These are phyloP conservation scores for Neonectria magnoliae DNA, from an alignment of 2,329 filamentous ascomycete species.

Conservation along the genomic window DNA sequence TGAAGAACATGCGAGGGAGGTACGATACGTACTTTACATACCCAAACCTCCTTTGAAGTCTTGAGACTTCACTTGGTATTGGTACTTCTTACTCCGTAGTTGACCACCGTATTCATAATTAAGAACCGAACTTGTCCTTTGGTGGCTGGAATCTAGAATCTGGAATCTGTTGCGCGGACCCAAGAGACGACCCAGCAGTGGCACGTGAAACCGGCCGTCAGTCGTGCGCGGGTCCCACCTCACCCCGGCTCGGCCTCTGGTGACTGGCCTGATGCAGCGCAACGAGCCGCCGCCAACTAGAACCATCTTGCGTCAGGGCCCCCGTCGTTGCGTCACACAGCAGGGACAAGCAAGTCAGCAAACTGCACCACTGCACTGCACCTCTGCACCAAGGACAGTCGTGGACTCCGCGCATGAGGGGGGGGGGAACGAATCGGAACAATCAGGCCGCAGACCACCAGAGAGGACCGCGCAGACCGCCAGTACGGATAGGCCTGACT, in stretches of 20 bases:
- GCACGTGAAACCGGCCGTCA: constrained; percentile 18
- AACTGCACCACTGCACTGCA: neutral
- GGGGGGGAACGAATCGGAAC: constrained; percentile 11
- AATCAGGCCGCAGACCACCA: constrained; percentile 11
- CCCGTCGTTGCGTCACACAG: constrained; percentile 22
- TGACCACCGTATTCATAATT: neutral
- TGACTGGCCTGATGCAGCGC: constrained; percentile 14
- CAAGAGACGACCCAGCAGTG: constrained; percentile 9
- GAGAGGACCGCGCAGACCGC: neutral
- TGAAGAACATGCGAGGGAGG: constrained; percentile 10
- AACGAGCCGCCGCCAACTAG: constrained; percentile 15
- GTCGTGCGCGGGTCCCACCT: constrained; percentile 6
- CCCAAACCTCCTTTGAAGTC: neutral
- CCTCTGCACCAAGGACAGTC: constrained; percentile 3
- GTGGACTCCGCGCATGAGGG: constrained; percentile 1
- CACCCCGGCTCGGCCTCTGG: constrained; percentile 3
- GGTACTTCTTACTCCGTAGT: neutral
- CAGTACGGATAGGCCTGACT: neutral
- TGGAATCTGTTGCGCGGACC: neutral
- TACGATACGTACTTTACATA: neutral
- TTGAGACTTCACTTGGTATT: neutral
- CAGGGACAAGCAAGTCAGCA: neutral
- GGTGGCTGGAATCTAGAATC: constrained; percentile 16
- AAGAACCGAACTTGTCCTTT: constrained; percentile 7
- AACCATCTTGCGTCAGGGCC: neutral